phyloP scores from a whole-genome alignment of 2,329 filamentous ascomycete species.

The Cordyceps cateniannulata region DNA sequence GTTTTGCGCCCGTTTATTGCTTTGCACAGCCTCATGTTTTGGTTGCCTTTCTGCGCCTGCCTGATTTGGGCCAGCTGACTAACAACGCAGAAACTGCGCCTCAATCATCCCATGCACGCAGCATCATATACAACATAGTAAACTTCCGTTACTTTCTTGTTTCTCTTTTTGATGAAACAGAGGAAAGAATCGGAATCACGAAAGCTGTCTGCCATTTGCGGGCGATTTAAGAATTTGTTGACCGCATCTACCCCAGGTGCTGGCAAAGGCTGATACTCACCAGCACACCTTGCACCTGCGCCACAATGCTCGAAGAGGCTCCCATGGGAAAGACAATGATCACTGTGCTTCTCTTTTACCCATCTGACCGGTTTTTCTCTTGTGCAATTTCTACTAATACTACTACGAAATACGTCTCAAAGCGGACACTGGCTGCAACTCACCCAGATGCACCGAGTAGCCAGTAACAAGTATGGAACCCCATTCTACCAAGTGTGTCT shows the following conservation, averaged over 20 bases:
- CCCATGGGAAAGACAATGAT: too few species aligned
- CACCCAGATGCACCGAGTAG: too few species aligned
- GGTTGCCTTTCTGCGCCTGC: background rate
- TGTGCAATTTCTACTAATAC: too few species aligned
- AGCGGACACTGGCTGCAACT: too few species aligned
- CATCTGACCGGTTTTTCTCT: too few species aligned
- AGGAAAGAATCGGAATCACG: background rate
- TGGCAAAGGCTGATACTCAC: background rate
- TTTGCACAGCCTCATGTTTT: background rate
- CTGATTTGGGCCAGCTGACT: background rate
- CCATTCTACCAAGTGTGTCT: too few species aligned
- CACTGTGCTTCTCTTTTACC: too few species aligned
- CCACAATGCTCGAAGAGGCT: too few species aligned
- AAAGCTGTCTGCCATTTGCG: background rate
- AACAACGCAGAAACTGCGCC: background rate
- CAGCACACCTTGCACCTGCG: background rate
- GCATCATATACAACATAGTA: background rate
- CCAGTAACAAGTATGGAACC: too few species aligned
- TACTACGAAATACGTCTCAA: too few species aligned
- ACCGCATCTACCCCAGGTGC: too few species aligned
- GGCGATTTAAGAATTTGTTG: background rate
- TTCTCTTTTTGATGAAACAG: background rate
- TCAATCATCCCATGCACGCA: background rate
- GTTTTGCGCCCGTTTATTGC: background rate
- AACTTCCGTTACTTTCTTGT: background rate